Evolutionary conservation across 768 basidiomycete genomes (phyloP).

Genomic region (Amanita thiersii): DNA sequence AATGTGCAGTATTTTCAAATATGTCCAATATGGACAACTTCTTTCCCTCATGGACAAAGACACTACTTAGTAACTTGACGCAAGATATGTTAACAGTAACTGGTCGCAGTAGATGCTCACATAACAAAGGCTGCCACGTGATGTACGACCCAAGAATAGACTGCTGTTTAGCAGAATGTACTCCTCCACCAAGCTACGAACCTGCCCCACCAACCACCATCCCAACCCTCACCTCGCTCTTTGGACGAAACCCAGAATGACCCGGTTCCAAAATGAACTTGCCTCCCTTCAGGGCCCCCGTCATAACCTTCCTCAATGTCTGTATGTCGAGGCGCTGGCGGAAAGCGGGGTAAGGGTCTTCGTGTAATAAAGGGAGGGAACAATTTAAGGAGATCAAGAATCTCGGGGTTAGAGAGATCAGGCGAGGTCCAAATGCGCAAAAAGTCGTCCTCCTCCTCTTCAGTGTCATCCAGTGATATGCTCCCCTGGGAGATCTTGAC

Average conservation of each 20-base stretch:
- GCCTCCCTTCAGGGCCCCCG: constrained; percentile 41
- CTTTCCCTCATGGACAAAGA: too few species aligned
- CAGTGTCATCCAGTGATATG: constrained; percentile 17
- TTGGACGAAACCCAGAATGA: constrained; percentile 69
- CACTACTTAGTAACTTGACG: too few species aligned
- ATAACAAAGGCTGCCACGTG: not conserved
- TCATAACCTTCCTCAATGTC: constrained; percentile 71
- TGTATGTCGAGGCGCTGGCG: constrained; percentile 25
- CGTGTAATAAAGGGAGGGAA: constrained; percentile 76
- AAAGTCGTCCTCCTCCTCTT: constrained; percentile 26
- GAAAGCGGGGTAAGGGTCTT: constrained; percentile 67
- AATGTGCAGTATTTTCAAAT: not conserved
- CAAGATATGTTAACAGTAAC: too few species aligned
- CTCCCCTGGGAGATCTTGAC: constrained; percentile 13
- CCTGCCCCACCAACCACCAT: constrained; percentile 74
- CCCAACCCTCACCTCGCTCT: constrained; percentile 54
- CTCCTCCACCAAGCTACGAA: constrained; percentile 75
- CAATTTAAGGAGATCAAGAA: constrained; percentile 53
- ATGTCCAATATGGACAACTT: too few species aligned
- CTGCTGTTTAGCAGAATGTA: constrained; percentile 54
- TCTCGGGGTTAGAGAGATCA: constrained; percentile 71
- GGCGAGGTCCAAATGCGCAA: constrained; percentile 79
- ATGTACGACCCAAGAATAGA: constrained; percentile 1
- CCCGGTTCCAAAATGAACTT: constrained; percentile 74
- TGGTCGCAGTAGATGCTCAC: not conserved